Conservation (phyloP, 805 yeast species). For the Isabelozyma rhagii region DNA sequence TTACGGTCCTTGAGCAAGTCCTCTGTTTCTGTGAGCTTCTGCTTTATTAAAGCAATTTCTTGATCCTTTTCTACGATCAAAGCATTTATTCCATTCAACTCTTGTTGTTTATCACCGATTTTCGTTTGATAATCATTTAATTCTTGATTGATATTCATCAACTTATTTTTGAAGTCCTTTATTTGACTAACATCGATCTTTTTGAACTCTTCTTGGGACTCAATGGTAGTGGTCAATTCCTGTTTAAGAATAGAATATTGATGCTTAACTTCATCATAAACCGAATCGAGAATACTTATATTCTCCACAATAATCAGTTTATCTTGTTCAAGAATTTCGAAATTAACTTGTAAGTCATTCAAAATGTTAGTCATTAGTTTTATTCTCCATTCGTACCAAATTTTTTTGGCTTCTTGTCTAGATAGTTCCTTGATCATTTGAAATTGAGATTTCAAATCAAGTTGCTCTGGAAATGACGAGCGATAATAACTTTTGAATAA, state of each 20-base stretch:
- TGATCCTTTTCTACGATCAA: slow-evolving; percentile 8
- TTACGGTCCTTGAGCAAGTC: slow-evolving; percentile 9
- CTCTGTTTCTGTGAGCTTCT: slow-evolving; percentile 7
- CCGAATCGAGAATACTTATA: slow-evolving; percentile 8
- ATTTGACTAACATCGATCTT: slow-evolving; percentile 5
- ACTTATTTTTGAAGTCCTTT: slow-evolving; percentile 1
- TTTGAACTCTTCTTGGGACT: slow-evolving; percentile 12
- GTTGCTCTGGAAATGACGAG: slow-evolving; percentile 34
- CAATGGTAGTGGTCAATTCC: slow-evolving; percentile 6
- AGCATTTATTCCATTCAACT: slow-evolving; percentile 6
- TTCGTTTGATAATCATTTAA: slow-evolving; percentile 9
- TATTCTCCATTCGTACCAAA: slow-evolving; percentile 64
- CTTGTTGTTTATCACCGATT: slow-evolving; percentile 4
- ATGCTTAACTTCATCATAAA: slow-evolving; percentile 7
- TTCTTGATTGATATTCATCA: slow-evolving; percentile 12
- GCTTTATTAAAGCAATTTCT: slow-evolving; percentile 6
- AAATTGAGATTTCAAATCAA: slow-evolving; percentile 45
- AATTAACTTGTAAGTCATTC: slow-evolving; percentile 21
- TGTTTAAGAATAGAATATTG: slow-evolving; percentile 5
- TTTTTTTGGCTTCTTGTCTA: slow-evolving; percentile 48
- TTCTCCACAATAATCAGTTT: slow-evolving; percentile 9
- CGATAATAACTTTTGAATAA: slow-evolving; percentile 48
- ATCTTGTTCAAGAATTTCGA: slow-evolving; percentile 17
- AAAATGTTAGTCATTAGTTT: slow-evolving; percentile 48
- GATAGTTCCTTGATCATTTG: slow-evolving; percentile 48